Conservation (phyloP, 805 yeast species). For the Monosporozyma siamensis region DNA sequence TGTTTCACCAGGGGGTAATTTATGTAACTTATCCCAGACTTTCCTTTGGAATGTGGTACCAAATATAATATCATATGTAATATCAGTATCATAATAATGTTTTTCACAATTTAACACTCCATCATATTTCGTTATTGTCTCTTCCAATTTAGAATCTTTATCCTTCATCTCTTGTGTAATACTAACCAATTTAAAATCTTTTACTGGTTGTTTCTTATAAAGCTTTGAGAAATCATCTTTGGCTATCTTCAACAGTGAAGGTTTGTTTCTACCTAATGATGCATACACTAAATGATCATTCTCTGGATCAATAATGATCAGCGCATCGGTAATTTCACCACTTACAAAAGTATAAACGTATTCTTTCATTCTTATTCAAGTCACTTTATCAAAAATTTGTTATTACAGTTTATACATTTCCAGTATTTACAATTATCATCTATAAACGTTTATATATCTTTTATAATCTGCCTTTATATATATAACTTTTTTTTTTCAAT, state of each 20-base stretch:
- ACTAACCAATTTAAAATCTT: not conserved
- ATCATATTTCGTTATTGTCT: not conserved
- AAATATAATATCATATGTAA: constrained; percentile 24
- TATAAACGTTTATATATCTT: not conserved
- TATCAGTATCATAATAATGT: constrained; percentile 2
- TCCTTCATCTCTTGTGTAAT: not conserved
- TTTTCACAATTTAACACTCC: not conserved
- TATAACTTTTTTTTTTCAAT: not conserved
- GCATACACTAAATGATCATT: constrained; percentile 1
- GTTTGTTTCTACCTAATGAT: not conserved
- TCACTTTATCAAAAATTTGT: not conserved
- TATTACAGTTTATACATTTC: not conserved
- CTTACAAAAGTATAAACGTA: not conserved
- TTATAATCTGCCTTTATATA: not conserved
- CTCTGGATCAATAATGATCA: not conserved
- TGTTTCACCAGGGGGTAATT: constrained; percentile 26
- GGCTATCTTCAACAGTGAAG: not conserved
- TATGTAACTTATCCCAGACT: constrained; percentile 32
- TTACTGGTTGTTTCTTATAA: not conserved
- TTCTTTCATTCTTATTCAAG: not conserved
- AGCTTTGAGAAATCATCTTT: constrained; percentile 2
- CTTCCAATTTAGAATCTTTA: not conserved
- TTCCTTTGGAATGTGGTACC: constrained; percentile 34
- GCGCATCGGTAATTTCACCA: constrained; percentile 1
- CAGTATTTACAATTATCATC: not conserved